Conservation (phyloP, 805 yeast species). For the Debaryomyces castellii region DNA sequence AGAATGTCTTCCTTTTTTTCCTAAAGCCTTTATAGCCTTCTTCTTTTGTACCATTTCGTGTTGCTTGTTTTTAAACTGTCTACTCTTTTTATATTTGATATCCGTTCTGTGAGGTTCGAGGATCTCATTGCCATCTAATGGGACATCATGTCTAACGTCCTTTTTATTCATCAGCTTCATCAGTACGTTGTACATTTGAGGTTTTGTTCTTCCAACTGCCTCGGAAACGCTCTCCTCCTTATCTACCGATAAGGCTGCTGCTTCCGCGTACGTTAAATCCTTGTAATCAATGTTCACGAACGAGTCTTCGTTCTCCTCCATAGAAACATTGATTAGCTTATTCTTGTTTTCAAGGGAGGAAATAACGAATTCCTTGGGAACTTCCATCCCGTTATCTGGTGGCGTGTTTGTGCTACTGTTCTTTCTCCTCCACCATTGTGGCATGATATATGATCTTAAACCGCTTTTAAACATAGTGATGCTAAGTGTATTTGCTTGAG, state of each 20-base stretch:
- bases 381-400: constrained; percentile 3
- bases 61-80: constrained; percentile 17
- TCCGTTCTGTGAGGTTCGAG: constrained; percentile 16
- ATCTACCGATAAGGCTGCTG: constrained; percentile 29
- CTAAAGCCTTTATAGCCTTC: constrained; percentile 10
- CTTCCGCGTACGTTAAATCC: constrained; percentile 46
- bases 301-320: constrained; percentile 33
- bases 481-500: background rate
- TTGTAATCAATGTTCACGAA: constrained; percentile 36
- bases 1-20: background rate
- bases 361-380: constrained; percentile 28
- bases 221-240: constrained; percentile 19
- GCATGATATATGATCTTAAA: constrained; percentile 12
- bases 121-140: constrained; percentile 11
- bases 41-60: constrained; percentile 16
- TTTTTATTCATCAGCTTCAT: constrained; percentile 5
- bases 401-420: constrained; percentile 2
- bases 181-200: constrained; percentile 3
- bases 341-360: constrained; percentile 21
- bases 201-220: constrained; percentile 9
- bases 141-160: constrained; percentile 8
- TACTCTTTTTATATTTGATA: constrained; percentile 15
- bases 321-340: constrained; percentile 31
- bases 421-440: constrained; percentile 16
- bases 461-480: constrained; percentile 16